phyloP scores from a whole-genome alignment of 2,329 filamentous ascomycete species.

The Didymella glomerata region DNA sequence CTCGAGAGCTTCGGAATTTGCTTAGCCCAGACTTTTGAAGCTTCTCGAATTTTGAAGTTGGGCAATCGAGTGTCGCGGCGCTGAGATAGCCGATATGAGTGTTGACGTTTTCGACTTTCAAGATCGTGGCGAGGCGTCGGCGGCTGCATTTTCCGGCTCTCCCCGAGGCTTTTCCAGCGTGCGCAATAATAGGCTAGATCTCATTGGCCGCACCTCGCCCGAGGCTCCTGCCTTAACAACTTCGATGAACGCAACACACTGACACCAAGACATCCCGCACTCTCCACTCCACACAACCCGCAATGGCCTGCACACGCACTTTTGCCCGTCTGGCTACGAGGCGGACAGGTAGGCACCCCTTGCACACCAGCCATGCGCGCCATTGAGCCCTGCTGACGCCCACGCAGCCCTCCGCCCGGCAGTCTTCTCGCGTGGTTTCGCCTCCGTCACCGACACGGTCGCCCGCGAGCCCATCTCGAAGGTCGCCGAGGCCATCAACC shows the following conservation, averaged over 20 bases:
- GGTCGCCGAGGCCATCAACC: conserved; percentile 40
- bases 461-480: conserved; percentile 48
- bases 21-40: neutral
- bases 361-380: conserved; percentile 9
- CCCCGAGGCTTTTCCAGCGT: conserved; percentile 17
- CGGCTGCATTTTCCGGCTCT: conserved; percentile 16
- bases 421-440: conserved; percentile 50
- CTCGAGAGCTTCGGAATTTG: neutral
- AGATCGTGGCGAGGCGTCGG: conserved; percentile 21
- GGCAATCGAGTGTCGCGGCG: neutral
- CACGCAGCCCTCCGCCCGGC: conserved; percentile 46
- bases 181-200: conserved; percentile 16
- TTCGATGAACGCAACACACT: conserved; percentile 40
- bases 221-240: conserved; percentile 19
- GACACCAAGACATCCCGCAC: conserved; percentile 34
- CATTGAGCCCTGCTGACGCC: conserved; percentile 41
- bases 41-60: neutral
- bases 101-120: conserved; percentile 27
- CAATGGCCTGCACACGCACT: conserved; percentile 51
- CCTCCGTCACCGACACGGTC: conserved; percentile 48
- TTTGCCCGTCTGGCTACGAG: conserved; percentile 50
- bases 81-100: conserved; percentile 19
- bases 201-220: conserved; percentile 13
- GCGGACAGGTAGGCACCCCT: conserved; percentile 45
- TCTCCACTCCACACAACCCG: conserved; percentile 39